Base-by-base conservation (phyloP, 352 stramenopile species). In the Globisporangium barbulae region DNA sequence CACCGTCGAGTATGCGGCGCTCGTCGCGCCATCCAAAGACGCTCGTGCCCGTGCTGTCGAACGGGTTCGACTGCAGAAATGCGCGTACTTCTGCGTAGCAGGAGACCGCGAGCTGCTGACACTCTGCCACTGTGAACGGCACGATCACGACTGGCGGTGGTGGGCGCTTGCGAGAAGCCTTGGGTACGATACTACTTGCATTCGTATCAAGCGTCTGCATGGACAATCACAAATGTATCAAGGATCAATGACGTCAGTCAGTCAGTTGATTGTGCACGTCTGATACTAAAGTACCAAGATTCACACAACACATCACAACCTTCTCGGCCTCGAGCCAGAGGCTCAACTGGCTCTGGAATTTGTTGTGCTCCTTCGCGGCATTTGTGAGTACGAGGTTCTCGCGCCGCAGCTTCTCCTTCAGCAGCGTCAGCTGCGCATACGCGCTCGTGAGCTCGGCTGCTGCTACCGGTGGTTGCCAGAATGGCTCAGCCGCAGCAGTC, bases 1-100 rank as follows among this genome's bases (percentile, higher is more conserved):
- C 71, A 54, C 75, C 70, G 3, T 70, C 39, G 3, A 69, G 60
- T 44, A 82, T 56, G 21, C 69, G 71, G 2, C 79, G 78, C 31
- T 76, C 71, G 41, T 90, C 81, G 12, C 66, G 59, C 81, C 78
- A 90, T 19, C 78, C 81, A 41, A 85, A 87, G 2, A 90, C 37
- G 53, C 71, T 78, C 41, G 75, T 61, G 21, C 76, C 81, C 0
- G 78, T 76, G 19, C 65, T 85, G 44, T 81, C 50, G 53, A 70
- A 80, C 44, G 67, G 66, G 17, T 81, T 73, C 60, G 67, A 76
- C 45, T 75, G 39, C 53, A 79, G 59, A 49, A 86, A 86, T 15
- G 57, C 31, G 13, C 71, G 59, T 48, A 85, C 75, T 45, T 86
- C 74, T 50, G 75, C 54, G 53, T 77, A 85, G 10, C 72, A 62